Base-by-base conservation (phyloP, 176 grass and related monocot species). In the Aegilops sharonensis region DNA sequence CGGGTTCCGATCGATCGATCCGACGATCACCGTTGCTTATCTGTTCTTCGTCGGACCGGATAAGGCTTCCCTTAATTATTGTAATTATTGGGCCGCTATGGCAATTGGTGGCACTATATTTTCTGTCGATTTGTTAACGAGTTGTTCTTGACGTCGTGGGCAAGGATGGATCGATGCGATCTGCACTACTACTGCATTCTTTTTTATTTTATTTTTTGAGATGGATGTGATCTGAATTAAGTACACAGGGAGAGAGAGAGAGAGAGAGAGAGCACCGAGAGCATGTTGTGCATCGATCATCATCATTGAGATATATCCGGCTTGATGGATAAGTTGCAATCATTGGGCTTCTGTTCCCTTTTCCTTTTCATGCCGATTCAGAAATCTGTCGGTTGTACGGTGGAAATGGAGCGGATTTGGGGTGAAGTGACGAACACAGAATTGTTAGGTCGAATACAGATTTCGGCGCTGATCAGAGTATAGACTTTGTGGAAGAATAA, bases 271-370 rank as follows among this genome's bases (percentile, higher is more conserved):
- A 73, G 72, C 67, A 73, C 11, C 10, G 45, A 18, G 15, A 57
- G 65, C 48, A 83, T 79, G 35, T 52, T 45, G 29, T 42, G 17
- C 50, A 39, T 11, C 67, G 61, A 68, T n/a, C 70, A 73, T 73
- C 70, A 15, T 14, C 42, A 2, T 45, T 25, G 37, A 14, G 10
- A 39, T 9, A 37, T 27, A 23, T 39, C 47, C 5, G 9, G 43
- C 66, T 79, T 87, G 80, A 84, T 75, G 80, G 85, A 76, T 91
- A 74, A 42, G 89, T 63, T 24, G 43, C 74, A 83, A 87, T 75
- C 67, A 79, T 79, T 64, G 54, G 64, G 23, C 3, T 9, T 39
- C 2, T 10, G 20, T 64, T 74, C 20, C 7, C 43, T 72, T 50
- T 18, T 40, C 5, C 15, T 63, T 70, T 13, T 73, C 43, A 54